Evolutionary conservation across 257 asterid genomes (phyloP).

Genomic region (Scutellaria baicalensis): DNA sequence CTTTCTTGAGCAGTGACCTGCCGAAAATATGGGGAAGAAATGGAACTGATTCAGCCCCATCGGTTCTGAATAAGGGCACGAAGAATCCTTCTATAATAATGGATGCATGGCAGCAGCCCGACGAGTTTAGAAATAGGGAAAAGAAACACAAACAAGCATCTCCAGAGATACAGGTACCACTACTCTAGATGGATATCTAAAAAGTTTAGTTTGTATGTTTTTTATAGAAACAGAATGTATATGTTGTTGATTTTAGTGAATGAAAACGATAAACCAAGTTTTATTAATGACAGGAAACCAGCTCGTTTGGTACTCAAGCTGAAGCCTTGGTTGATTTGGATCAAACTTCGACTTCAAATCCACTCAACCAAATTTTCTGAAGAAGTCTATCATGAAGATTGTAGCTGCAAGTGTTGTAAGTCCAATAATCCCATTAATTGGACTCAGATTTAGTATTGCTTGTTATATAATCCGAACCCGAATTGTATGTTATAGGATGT

Average conservation of each 20-base stretch:
- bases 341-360: constrained; percentile 15
- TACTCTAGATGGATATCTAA: not conserved
- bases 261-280: not conserved
- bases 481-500: constrained; percentile 35
- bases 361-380: constrained; percentile 30
- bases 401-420: constrained; percentile 56
- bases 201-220: not conserved
- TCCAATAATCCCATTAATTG: not conserved
- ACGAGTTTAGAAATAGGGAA: constrained; percentile 25
- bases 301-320: constrained; percentile 19
- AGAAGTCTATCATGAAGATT: constrained; percentile 39
- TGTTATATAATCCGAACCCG: constrained; percentile 2
- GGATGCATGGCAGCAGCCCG: constrained; percentile 27
- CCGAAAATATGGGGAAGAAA: constrained; percentile 40
- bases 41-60: constrained; percentile 24
- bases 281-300: constrained; percentile 31
- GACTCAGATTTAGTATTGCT: not conserved
- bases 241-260: not conserved
- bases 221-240: too few relatives aligned
- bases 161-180: constrained; percentile 31
- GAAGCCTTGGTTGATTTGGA: constrained; percentile 20
- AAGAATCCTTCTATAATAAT: constrained; percentile 22
- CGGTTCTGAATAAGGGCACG: constrained; percentile 26
- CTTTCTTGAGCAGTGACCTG: constrained; percentile 45
- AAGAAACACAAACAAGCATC: constrained; percentile 23